These are phyloP conservation scores for Aspergillus nanangensis DNA, from an alignment of 495 filamentous ascomycete species.

Conservation along the genomic window DNA sequence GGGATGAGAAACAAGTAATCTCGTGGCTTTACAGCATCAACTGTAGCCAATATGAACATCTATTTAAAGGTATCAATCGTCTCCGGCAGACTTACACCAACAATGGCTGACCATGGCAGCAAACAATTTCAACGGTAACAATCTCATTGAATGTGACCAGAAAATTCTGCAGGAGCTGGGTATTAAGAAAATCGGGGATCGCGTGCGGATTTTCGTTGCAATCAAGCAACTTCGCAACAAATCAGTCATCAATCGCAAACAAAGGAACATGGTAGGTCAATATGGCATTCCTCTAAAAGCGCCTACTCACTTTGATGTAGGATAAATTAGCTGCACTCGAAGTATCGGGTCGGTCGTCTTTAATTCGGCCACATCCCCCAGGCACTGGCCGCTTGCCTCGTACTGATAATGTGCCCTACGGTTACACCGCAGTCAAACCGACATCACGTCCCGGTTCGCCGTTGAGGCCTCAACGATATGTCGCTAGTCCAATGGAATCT, in stretches of 20 bases:
- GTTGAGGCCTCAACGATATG: conserved; percentile 44
- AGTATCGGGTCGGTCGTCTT: conserved; percentile 46
- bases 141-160: conserved; percentile 94
- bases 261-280: conserved; percentile 73
- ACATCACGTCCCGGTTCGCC: conserved; percentile 71
- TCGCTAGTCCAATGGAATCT: conserved; percentile 48
- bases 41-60: conserved; percentile 84
- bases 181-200: conserved; percentile 95
- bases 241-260: conserved; percentile 76
- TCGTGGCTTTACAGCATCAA: conserved; percentile 88
- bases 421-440: conserved; percentile 38
- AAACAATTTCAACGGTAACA: conserved; percentile 96
- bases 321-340: conserved; percentile 42
- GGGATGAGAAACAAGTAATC: conserved; percentile 89
- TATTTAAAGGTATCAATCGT: conserved; percentile 67
- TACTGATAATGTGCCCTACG: conserved; percentile 40
- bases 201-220: conserved; percentile 86
- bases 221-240: conserved; percentile 90
- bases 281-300: too few species aligned
- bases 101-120: conserved; percentile 41
- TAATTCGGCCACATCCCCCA: conserved; percentile 49
- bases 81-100: neutral
- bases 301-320: conserved; percentile 21
- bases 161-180: conserved; percentile 95
- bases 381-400: conserved; percentile 73